Base-by-base conservation (phyloP, 108 stramenopile species). In the Cyclostephanos tholiformis region DNA sequence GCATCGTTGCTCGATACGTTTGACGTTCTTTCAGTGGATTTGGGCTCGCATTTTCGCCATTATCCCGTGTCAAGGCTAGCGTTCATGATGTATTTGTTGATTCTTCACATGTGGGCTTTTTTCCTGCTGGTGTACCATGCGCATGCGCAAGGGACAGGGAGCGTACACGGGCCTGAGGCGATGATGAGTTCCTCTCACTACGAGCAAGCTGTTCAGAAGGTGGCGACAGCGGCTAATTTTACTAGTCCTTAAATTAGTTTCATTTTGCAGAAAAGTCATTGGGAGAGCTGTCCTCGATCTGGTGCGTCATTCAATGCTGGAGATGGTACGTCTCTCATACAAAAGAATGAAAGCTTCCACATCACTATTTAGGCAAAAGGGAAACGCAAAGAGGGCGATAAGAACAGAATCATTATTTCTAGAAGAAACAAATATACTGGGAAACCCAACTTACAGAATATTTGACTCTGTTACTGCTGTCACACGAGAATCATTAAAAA, bases 61-160 rank as follows among this genome's bases (percentile, higher is more conserved):
- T 87, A 92, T 72, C 89, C 93, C 11, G 41, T 95, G 11, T 90
- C 91, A 13, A 72, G 93, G 30, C 77, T 85, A 12, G 83, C 71
- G 38, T 95, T 95, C 67, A 78, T 95, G 53, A n/a, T 85, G 22
- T 95, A 95, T 51, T 55, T 95, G 30, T 36, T 88, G 6, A 58
- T 92, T 51, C 71, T 95, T 23, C 93, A 95, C 65, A 23, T 84
- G 22, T 95, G 93, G 93, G 89, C 93, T 30, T 92, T 95, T 73
- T 82, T 87, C 43, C 53, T 95, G 48, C 61, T 95, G 25, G 86
- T 95, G 39, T 89, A 92, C 56, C 93, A 95, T 74, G 89, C 91
- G 22, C 93, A 95, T 71, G 76, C 80, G 25, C 91, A 87, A 73
- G 90, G 91, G n/a, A 71, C 77, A 8, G 63, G 59, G 8, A 76